Evolutionary conservation across 257 asterid genomes (phyloP), one percentile per base, ranked within the genome.

Genomic region (Solanum tarijense): DNA sequence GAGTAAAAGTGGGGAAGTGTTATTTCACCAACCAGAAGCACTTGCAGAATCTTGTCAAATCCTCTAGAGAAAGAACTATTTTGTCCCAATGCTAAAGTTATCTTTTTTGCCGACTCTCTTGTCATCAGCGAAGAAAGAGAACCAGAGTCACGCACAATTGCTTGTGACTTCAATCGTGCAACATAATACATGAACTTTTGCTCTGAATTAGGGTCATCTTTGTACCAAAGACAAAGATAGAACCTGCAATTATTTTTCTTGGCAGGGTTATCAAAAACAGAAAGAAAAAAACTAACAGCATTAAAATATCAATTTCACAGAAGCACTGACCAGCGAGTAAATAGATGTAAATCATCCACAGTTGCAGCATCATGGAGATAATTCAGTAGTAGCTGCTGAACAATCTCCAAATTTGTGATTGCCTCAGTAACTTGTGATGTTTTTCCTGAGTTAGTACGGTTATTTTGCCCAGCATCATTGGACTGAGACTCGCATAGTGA

Each of bases 151-250:
- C 96, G 98, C 86, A 91, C 85, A 90, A 94, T 92, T 87, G 93
- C 94, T 89, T 96, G 93, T 27, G 98, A 91, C 84, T 94, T 96
- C 90, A 97, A 90, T 93, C 98, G 93, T 32, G 98, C 93, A 38
- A 96, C 92, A 91, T 92, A 92, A 91, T 90, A 93, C 88, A 60
- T 88, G 73, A 93, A 87, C 89, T 94, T 96, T 83, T 94, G 93
- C 68, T 91, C 94, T 87, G 97, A 90, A 90, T 91, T 93, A 89
- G 97, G 95, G 90, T 96, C 99, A 89, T 97, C 98, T 91, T 97
- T 97, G 90, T 93, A 94, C 99, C 99, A 97, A 65, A 96, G 93
- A 92, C 99, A 97, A 88, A 96, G 96, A 93, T 97, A 94, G 92
- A 96, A 97, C 99, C 99, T 97, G 94, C 94, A 95, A 41, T 87